Evolutionary conservation across 768 basidiomycete species (phyloP).

Genomic region (Boletellus emodensis): DNA sequence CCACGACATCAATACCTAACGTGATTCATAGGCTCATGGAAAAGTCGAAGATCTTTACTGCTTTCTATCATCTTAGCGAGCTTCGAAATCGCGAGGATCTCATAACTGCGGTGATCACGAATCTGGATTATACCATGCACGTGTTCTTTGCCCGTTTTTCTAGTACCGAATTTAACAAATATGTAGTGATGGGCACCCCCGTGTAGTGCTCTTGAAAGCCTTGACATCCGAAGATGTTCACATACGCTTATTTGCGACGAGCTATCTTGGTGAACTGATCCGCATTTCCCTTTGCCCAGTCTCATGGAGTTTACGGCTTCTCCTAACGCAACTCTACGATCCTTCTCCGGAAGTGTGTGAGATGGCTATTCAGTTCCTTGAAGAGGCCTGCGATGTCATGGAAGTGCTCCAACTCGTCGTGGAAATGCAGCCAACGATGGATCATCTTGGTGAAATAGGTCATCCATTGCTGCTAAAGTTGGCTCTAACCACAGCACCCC

Average conservation of each 20-base stretch:
- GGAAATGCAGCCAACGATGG: conserved; percentile 90
- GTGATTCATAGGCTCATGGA: conserved; percentile 65
- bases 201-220: conserved; percentile 91
- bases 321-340: conserved; percentile 95
- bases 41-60: conserved; percentile 89
- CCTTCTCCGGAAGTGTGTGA: conserved; percentile 87
- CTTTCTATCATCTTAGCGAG: conserved; percentile 93
- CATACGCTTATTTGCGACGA: conserved; percentile 84
- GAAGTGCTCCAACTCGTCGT: conserved; percentile 87
- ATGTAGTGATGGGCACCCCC: conserved; percentile 85
- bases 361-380: conserved; percentile 82
- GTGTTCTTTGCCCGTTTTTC: conserved; percentile 25
- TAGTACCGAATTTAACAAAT: conserved; percentile 1
- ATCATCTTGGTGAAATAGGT: conserved; percentile 91
- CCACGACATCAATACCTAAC: conserved; percentile 1
- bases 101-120: conserved; percentile 86
- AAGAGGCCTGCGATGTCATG: conserved; percentile 83
- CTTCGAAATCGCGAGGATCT: conserved; percentile 88
- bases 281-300: conserved; percentile 58
- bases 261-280: conserved; percentile 79
- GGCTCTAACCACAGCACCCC: conserved; percentile 18
- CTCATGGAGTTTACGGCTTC: conserved; percentile 85
- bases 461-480: conserved; percentile 86
- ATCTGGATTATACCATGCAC: conserved; percentile 86
- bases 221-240: conserved; percentile 92